Conservation (phyloP, 345 rosid genomes). For the Carallia pectinifolia region DNA sequence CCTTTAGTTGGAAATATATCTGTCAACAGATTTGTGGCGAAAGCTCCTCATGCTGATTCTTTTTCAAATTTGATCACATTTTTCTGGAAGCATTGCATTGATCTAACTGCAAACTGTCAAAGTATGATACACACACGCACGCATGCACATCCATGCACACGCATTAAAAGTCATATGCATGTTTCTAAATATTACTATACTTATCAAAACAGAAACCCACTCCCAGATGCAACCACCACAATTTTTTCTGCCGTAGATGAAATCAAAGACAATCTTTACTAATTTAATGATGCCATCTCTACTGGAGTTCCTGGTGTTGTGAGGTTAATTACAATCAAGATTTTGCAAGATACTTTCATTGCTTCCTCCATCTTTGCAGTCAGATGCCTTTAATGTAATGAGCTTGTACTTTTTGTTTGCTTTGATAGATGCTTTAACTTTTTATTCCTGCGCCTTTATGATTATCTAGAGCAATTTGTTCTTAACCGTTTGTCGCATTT, state of each 20-base stretch:
- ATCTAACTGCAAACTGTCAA: slow-evolving; percentile 32
- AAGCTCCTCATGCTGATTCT: slow-evolving; percentile 55
- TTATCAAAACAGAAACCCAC: slow-evolving; percentile 50
- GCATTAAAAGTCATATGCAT: slow-evolving; percentile 7
- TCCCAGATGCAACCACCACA: slow-evolving; percentile 38
- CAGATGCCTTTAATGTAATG: slow-evolving; percentile 53
- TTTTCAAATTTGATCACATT: slow-evolving; percentile 54
- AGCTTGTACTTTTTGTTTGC: slow-evolving; percentile 14
- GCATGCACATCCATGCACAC: no score
- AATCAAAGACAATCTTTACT: slow-evolving; percentile 90
- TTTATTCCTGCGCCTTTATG: slow-evolving; percentile 5
- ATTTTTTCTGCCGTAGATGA: slow-evolving; percentile 81
- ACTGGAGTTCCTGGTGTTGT: slow-evolving; percentile 98
- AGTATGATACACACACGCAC: no score
- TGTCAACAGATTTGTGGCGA: slow-evolving; percentile 53
- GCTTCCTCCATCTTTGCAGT: slow-evolving; percentile 78
- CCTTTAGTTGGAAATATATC: slow-evolving; percentile 79
- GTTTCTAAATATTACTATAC: slow-evolving; percentile 30
- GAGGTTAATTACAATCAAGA: slow-evolving; percentile 77
- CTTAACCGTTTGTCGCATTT: slow-evolving; percentile 24
- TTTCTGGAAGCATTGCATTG: slow-evolving; percentile 56
- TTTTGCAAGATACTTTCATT: slow-evolving; percentile 79
- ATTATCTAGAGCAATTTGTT: slow-evolving; percentile 2
- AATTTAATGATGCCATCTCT: slow-evolving; percentile 87
- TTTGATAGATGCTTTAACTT: neutral